Evolutionary conservation across 2,329 filamentous ascomycete genomes (phyloP).

Genomic region (Penicillium sp.): DNA sequence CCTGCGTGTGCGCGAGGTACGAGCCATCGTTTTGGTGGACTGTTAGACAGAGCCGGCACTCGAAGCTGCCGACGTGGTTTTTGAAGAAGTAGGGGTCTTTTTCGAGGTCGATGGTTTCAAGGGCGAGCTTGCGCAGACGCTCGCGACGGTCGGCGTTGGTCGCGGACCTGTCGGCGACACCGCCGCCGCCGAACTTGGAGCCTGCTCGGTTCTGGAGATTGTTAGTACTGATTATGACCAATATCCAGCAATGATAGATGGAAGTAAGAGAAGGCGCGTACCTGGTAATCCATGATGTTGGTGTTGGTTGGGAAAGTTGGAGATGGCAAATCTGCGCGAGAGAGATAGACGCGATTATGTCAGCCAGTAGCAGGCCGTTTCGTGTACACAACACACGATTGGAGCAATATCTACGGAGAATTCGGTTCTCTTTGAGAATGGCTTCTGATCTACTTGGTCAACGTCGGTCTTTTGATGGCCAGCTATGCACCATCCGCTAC

Average conservation of each 20-base stretch:
- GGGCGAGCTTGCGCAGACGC: constrained; percentile 92
- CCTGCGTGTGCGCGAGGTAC: constrained; percentile 97
- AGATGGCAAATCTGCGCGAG: constrained; percentile 11
- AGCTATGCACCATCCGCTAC: constrained; percentile 79
- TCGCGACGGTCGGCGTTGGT: constrained; percentile 97
- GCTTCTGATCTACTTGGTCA: constrained; percentile 52
- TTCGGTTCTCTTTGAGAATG: constrained; percentile 4
- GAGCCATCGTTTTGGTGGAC: constrained; percentile 99
- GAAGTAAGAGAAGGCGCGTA: constrained; percentile 20
- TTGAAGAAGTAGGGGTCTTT: constrained; percentile 99
- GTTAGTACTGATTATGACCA: constrained; percentile 6
- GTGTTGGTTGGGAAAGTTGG: constrained; percentile 5
- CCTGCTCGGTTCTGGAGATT: constrained; percentile 75
- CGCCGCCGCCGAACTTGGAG: constrained; percentile 96
- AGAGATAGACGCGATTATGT: constrained; percentile 21
- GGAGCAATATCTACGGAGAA: neutral
- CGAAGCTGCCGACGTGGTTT: constrained; percentile 96
- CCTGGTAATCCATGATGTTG: constrained; percentile 49
- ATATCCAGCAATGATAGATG: no score
- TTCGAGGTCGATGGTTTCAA: constrained; percentile 98
- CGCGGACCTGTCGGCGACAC: constrained; percentile 86
- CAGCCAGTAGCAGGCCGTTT: constrained; percentile 13
- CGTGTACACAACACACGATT: constrained; percentile 9
- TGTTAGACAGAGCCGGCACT: constrained; percentile 92
- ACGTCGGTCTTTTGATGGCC: constrained; percentile 71